phyloP scores from a whole-genome alignment of 176 grass and related monocot genomes.

The Lolium multiflorum region DNA sequence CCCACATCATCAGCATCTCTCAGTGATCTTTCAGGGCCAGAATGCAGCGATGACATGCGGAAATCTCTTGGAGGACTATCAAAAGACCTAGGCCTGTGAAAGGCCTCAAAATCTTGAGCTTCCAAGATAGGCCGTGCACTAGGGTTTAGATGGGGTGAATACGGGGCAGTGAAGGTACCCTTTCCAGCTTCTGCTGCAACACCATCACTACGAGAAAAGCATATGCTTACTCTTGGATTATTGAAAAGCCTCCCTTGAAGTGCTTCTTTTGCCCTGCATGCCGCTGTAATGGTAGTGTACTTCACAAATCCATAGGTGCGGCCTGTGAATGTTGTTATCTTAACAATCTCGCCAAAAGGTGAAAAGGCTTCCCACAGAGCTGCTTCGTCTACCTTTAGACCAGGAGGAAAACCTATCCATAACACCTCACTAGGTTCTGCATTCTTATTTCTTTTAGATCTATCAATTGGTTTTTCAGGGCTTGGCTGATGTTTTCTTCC shows the following conservation, averaged over 20 bases:
- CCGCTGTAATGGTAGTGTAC: constrained; percentile 70
- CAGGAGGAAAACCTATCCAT: constrained; percentile 91
- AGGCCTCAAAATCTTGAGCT: constrained; percentile 48
- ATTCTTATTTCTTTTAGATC: constrained; percentile 59
- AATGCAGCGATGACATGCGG: constrained; percentile 38
- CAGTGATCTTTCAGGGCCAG: constrained; percentile 36
- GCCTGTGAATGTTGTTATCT: constrained; percentile 85
- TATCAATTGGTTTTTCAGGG: constrained; percentile 72
- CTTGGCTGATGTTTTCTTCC: constrained; percentile 62
- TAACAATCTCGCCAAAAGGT: constrained; percentile 80
- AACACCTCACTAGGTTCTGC: constrained; percentile 89
- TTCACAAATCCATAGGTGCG: constrained; percentile 90
- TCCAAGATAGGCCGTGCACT: constrained; percentile 32
- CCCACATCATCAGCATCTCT: constrained; percentile 51
- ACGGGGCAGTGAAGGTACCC: constrained; percentile 37
- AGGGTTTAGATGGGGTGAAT: constrained; percentile 43
- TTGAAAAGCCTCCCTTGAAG: constrained; percentile 96
- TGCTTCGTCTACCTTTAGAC: constrained; percentile 71
- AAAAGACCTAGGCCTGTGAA: constrained; percentile 46
- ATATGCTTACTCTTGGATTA: constrained; percentile 89
- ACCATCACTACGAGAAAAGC: constrained; percentile 81
- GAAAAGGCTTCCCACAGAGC: constrained; percentile 73
- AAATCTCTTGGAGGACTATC: constrained; percentile 64
- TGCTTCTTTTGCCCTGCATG: constrained; percentile 92
- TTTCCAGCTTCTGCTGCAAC: constrained; percentile 53